phyloP scores from a whole-genome alignment of 345 rosid genomes.

The Eucalyptus polyanthemos region DNA sequence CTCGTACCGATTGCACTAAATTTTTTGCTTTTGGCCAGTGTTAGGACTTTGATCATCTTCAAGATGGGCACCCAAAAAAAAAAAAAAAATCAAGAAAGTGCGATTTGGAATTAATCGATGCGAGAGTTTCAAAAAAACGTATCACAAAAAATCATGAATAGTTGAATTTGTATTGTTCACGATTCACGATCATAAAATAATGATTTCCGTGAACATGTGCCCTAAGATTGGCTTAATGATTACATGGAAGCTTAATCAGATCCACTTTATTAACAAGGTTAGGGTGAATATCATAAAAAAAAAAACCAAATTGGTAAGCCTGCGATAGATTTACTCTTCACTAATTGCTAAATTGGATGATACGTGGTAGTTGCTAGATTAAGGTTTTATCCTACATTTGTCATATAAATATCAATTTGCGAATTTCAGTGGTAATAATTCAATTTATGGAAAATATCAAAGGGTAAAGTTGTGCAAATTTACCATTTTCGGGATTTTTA shows the following conservation, averaged over 20 bases:
- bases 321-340: no score
- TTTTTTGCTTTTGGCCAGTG: background rate
- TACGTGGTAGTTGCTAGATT: fast-evolving
- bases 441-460: fast-evolving
- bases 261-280: background rate
- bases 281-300: no score
- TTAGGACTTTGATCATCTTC: background rate
- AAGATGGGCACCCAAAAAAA: background rate
- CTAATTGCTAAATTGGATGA: fast-evolving
- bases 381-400: no score
- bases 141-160: background rate
- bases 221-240: background rate
- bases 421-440: fast-evolving
- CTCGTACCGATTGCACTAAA: background rate
- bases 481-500: fast-evolving
- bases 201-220: no score
- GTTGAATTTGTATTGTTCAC: fast-evolving
- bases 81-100: background rate
- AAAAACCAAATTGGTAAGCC: fast-evolving
- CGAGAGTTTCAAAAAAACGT: background rate
- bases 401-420: no score
- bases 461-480: no score
- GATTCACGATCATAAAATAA: background rate
- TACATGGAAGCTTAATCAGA: fast-evolving
- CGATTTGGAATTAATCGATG: background rate